Conservation (phyloP, 2,329 filamentous ascomycete genomes). For the Clathrospora elynae region DNA sequence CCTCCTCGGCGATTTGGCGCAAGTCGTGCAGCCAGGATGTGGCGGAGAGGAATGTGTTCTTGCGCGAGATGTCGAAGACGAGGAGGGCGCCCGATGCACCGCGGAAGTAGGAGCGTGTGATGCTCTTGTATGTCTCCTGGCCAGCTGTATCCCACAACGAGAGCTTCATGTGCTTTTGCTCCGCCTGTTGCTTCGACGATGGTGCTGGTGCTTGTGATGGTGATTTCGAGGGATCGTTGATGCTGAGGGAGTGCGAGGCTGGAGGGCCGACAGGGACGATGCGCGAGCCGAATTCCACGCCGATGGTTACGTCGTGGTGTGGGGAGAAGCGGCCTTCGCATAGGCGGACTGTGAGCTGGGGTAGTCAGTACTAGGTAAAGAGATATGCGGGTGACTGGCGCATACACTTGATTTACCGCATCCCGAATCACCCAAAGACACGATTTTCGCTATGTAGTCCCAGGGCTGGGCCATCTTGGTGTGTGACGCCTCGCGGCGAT, state of each 20-base stretch:
- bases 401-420: conserved; percentile 83
- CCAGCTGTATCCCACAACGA: conserved; percentile 95
- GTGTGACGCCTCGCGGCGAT: conserved; percentile 12
- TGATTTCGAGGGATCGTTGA: conserved; percentile 55
- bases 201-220: conserved; percentile 24
- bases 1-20: conserved; percentile 90
- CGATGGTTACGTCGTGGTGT: conserved; percentile 96
- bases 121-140: conserved; percentile 96
- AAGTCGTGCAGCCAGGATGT: conserved; percentile 94
- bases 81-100: conserved; percentile 78
- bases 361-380: conserved; percentile 17
- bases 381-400: background rate
- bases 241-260: conserved; percentile 63
- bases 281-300: conserved; percentile 92
- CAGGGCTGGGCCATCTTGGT: conserved; percentile 68
- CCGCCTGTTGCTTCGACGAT: conserved; percentile 40
- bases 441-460: conserved; percentile 99
- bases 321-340: conserved; percentile 95
- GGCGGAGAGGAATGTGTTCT: conserved; percentile 82
- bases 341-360: conserved; percentile 83
- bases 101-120: conserved; percentile 91
- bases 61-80: conserved; percentile 91
- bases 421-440: conserved; percentile 95
- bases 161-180: conserved; percentile 85
- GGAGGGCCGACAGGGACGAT: conserved; percentile 90